Base-by-base conservation (phyloP, 148 eudicot genomes). In the Vaccinium vitisidaea region DNA sequence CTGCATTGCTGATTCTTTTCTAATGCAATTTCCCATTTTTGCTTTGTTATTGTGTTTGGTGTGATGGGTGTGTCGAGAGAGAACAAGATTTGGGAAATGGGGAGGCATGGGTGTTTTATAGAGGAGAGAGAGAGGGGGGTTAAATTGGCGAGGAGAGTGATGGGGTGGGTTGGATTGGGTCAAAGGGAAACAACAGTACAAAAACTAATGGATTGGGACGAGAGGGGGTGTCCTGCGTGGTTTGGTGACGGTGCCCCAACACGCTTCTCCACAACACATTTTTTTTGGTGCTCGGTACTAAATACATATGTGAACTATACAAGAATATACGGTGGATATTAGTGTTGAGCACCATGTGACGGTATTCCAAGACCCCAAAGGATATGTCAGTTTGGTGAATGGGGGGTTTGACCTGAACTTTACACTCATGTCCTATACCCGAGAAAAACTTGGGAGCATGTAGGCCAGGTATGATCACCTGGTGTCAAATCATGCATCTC, bases 1-100 rank as follows among this genome's bases (percentile, higher is more conserved):
- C 19, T 87, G 81, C 79, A 54, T 56, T 69, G 82, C 53, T 3
- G 86, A 56, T 50, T 77, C 85, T 78, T 84, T 87, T 43, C 71
- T 76, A 9, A 87, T 78, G 48, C 85, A 84, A 16, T 87, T 87
- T 82, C 87, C 87, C 84, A 81, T 87, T 9, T 46, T 76, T 50
- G 0, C 3, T 58, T 23, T 61, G 10, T 9, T 36, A 19, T 9
- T 56, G 27, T 56, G 61, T 55, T 80, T 13, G 7, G 12, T 32
- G 8, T 5, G 9, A 8, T 10, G 10, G 14, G 36, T 32, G 36
- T 32, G 46, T 4, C 7, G 8, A 39, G 70, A 59, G 80, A 77
- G 25, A 58, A 21, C 14, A 80, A 80, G 54, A 8, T 39, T 21
- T 58, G 23, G 18, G 43, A 69, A 69, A 27, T 30, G 74, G 74